Conservation (phyloP, 306 rosid species). For the Calophaca sinica region DNA sequence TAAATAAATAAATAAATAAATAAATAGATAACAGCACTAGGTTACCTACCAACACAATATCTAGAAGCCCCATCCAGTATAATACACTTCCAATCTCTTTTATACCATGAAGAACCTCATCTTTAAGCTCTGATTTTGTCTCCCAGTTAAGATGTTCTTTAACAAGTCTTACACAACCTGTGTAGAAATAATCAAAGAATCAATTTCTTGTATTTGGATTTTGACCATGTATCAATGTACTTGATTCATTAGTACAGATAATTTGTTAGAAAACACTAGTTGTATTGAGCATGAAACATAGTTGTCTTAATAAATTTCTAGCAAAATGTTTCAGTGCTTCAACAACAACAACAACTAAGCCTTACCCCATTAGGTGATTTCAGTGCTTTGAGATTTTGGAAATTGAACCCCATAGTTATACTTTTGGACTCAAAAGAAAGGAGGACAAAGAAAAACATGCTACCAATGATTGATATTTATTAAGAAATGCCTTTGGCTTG, state of each 20-base stretch:
- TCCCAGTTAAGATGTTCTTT: slow-evolving; percentile 95
- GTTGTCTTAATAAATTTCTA: slow-evolving; percentile 13
- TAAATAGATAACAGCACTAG: slow-evolving; percentile 39
- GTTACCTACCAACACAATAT: slow-evolving; percentile 87
- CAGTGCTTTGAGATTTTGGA: slow-evolving; percentile 35
- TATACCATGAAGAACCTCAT: slow-evolving; percentile 89
- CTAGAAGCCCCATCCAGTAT: slow-evolving; percentile 96
- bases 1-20: slow-evolving; percentile 36
- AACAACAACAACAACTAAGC: background rate
- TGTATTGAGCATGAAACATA: slow-evolving; percentile 29
- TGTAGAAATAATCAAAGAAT: slow-evolving; percentile 38
- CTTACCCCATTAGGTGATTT: slow-evolving; percentile 5
- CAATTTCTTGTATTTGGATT: slow-evolving; percentile 30
- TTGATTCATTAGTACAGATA: slow-evolving; percentile 1
- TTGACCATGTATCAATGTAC: slow-evolving; percentile 25
- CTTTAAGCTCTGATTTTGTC: slow-evolving; percentile 81
- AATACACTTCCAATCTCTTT: slow-evolving; percentile 98
- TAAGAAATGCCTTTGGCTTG: slow-evolving; percentile 24
- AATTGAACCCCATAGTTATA: slow-evolving; percentile 19
- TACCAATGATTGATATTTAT: slow-evolving; percentile 19
- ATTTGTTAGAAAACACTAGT: slow-evolving; percentile 6
- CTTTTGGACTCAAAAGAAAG: background rate
- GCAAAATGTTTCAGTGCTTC: slow-evolving; percentile 16
- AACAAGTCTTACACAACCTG: slow-evolving; percentile 92
- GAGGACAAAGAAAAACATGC: slow-evolving; percentile 24